Base-by-base conservation (phyloP, 1,139 yeast genomes). In the Pneumocystis canis region DNA sequence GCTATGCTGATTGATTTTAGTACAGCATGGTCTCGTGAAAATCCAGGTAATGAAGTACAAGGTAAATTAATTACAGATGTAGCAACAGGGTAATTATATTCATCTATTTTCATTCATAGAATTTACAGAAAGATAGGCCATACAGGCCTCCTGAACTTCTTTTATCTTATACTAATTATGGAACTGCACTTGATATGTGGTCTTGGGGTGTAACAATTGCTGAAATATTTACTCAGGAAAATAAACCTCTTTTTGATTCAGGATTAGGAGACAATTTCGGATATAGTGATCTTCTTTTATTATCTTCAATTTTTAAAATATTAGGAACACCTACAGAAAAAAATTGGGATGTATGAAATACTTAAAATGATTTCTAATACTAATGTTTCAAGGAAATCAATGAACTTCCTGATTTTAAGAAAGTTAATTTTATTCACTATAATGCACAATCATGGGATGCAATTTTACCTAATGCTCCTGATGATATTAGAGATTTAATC, bases 71-170 rank as follows among this genome's bases (percentile, higher is more conserved):
- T 57, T 47, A 47, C 59, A 57, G 59, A 35, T 30, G 59, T 57
- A 3, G 40, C 59, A 9, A 35, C 59, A 30, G 41, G 59, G 40
- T 57, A 35, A 1, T 39, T 47, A 47, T 47, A 7, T n/a, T n/a
- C 5, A 25, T 25, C 11, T 47, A 25, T 47, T 11, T 9, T 9
- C 11, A n/a, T 25, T 25, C 7, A 47, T 25, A 25, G 25, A 11
- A 47, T 20, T 25, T 25, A 28, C 9, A 11, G 7, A 47, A 41
- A 11, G 9, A 20, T 7, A 39, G 59, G 37, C 37, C 59, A 11
- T 57, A 57, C 25, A 35, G 59, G n/a, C 37, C 59, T 11, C 59
- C 59, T 9, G 59, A 57, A 11, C 59, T 57, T 39, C 40, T 57
- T 20, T 57, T 57, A 11, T 35, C 41, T 7, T 57, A 39, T 39